These are phyloP conservation scores for Tylopilus sp. DNA, from an alignment of 1,284 basidiomycete genomes.

Conservation along the genomic window DNA sequence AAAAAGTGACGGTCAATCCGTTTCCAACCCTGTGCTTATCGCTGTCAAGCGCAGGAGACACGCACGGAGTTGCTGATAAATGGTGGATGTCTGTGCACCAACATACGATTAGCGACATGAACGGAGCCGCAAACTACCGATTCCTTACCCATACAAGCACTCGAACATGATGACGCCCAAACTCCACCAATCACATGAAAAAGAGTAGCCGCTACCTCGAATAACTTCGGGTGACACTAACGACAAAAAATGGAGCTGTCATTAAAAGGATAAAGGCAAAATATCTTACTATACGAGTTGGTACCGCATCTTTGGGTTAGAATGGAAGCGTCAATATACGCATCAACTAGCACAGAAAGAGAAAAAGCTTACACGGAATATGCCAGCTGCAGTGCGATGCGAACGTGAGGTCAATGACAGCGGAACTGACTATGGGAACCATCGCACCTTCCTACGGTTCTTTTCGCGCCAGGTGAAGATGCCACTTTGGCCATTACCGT, in stretches of 20 bases:
- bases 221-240: conserved; percentile 95
- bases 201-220: conserved; percentile 88
- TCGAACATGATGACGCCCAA: conserved; percentile 92
- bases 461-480: conserved; percentile 94
- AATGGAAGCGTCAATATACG: conserved; percentile 27
- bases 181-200: conserved; percentile 98
- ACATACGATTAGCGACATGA: conserved; percentile 26
- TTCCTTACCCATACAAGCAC: conserved; percentile 77
- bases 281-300: conserved; percentile 82
- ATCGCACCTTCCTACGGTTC: conserved; percentile 77
- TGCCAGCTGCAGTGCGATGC: conserved; percentile 58
- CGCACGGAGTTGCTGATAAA: conserved; percentile 86
- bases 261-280: conserved; percentile 26
- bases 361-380: conserved; percentile 80
- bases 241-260: conserved; percentile 27
- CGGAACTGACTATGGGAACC: conserved; percentile 16
- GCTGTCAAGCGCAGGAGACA: conserved; percentile 25
- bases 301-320: conserved; percentile 65
- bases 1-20: conserved; percentile 10
- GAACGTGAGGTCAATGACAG: conserved; percentile 16
- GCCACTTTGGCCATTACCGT: conserved; percentile 69
- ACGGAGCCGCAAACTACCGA: conserved; percentile 25
- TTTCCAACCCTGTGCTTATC: conserved; percentile 21
- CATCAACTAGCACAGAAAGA: conserved; percentile 18
- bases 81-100: conserved; percentile 73